A percentile compares a stretch with the other conserved stretches of the same genome.
Conservation (phyloP, 257 asterid genomes). For the Datura wrightii region DNA sequence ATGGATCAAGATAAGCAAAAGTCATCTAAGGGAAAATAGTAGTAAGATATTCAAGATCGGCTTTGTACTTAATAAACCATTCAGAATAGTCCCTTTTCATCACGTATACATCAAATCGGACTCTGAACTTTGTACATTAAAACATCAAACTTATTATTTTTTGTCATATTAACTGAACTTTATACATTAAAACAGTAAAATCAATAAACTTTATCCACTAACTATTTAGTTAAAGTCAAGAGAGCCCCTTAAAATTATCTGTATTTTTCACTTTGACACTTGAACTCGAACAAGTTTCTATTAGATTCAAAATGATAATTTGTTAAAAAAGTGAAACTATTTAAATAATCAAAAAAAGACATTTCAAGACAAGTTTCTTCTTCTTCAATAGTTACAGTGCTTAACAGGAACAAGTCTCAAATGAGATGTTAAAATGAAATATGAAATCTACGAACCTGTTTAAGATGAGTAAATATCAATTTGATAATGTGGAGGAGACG, state of each 20-base stretch:
- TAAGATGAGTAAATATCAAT: constrained; percentile 46
- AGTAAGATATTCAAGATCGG: constrained; percentile 36
- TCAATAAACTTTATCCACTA: too few species aligned
- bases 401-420: too few species aligned
- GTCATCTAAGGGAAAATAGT: constrained; percentile 32
- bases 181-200: neutral
- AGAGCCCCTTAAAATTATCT: too few species aligned
- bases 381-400: too few species aligned
- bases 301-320: too few species aligned
- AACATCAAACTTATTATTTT: neutral
- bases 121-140: neutral
- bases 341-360: neutral
- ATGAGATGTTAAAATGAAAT: too few species aligned
- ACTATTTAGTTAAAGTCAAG: too few species aligned
- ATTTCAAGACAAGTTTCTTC: too few species aligned
- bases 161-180: neutral
- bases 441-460: neutral
- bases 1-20: neutral
- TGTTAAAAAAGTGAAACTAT: too few species aligned
- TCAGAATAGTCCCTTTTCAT: constrained; percentile 41
- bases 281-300: too few species aligned
- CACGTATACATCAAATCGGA: constrained; percentile 39
- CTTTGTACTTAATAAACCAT: constrained; percentile 46
- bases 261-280: too few species aligned
- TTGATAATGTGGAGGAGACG: constrained; percentile 34